Conservation (phyloP, 768 basidiomycete genomes). For the Suillus ampliporus region DNA sequence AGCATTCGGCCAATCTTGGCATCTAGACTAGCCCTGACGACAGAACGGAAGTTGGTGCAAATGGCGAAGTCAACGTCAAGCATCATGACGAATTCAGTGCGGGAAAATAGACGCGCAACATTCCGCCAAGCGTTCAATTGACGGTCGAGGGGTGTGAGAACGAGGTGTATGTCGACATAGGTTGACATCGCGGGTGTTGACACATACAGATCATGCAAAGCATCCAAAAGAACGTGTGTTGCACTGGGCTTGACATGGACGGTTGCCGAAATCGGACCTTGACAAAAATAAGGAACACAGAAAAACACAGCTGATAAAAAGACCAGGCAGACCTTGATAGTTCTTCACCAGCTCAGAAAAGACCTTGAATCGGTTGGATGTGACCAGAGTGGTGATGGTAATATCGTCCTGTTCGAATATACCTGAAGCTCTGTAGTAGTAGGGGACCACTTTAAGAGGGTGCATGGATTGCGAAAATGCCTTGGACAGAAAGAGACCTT, state of each 20-base stretch:
- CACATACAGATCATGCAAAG: conserved; percentile 69
- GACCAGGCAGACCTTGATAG: conserved; percentile 65
- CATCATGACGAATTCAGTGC: conserved; percentile 88
- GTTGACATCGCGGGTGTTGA: conserved; percentile 67
- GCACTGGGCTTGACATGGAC: conserved; percentile 63
- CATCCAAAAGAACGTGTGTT: conserved; percentile 57
- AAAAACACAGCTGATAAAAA: neutral
- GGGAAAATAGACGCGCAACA: conserved; percentile 80
- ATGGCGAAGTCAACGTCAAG: conserved; percentile 89
- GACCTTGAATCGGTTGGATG: conserved; percentile 76
- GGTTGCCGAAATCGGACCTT: conserved; percentile 86
- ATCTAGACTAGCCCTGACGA: conserved; percentile 50
- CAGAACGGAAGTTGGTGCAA: conserved; percentile 78
- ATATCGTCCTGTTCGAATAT: conserved; percentile 67
- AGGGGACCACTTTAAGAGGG: conserved; percentile 80
- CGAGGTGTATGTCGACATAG: conserved; percentile 85
- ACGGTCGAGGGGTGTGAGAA: conserved; percentile 79
- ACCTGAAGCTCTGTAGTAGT: conserved; percentile 74
- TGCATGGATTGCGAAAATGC: conserved; percentile 72
- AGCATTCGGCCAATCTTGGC: conserved; percentile 47
- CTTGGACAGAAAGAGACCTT: conserved; percentile 67
- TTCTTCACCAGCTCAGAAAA: conserved; percentile 73
- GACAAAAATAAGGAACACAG: neutral
- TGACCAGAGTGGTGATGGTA: conserved; percentile 86
- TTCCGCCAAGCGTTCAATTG: conserved; percentile 94